phyloP scores from a whole-genome alignment of 164 flowering plant species.

The Taxillus chinensis region DNA sequence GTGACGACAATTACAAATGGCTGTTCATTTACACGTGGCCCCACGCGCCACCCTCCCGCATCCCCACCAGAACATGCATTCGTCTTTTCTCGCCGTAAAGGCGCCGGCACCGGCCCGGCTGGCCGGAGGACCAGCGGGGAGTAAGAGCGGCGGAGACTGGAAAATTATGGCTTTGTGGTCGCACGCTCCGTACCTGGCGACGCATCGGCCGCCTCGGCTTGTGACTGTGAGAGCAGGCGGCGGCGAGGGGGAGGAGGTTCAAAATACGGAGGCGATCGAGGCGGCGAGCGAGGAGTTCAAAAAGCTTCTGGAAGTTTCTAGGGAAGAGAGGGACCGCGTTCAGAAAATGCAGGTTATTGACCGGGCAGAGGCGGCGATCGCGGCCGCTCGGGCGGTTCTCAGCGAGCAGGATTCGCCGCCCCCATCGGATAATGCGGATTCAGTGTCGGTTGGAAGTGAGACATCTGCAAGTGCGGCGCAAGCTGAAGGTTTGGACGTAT shows the following conservation, averaged over 20 bases:
- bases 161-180: too few species aligned
- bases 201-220: too few species aligned
- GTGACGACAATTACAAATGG: too few species aligned
- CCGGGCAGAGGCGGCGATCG: constrained; percentile 89
- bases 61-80: too few species aligned
- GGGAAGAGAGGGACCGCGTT: constrained; percentile 71
- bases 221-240: too few species aligned
- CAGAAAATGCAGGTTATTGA: constrained; percentile 87
- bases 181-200: too few species aligned
- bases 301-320: constrained; percentile 60
- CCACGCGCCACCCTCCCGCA: too few species aligned
- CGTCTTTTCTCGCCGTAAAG: too few species aligned
- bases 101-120: too few species aligned
- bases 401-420: constrained; percentile 21
- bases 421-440: background rate
- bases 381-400: constrained; percentile 63
- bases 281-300: constrained; percentile 54
- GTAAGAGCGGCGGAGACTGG: too few species aligned
- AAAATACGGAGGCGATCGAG: constrained; percentile 36
- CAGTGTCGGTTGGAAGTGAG: background rate
- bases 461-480: constrained; percentile 1
- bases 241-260: constrained; percentile 5
- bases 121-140: too few species aligned
- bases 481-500: constrained; percentile 5
- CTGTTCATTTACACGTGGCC: too few species aligned